Conservation (phyloP, 331 rosid species). For the Ulmus americana region DNA sequence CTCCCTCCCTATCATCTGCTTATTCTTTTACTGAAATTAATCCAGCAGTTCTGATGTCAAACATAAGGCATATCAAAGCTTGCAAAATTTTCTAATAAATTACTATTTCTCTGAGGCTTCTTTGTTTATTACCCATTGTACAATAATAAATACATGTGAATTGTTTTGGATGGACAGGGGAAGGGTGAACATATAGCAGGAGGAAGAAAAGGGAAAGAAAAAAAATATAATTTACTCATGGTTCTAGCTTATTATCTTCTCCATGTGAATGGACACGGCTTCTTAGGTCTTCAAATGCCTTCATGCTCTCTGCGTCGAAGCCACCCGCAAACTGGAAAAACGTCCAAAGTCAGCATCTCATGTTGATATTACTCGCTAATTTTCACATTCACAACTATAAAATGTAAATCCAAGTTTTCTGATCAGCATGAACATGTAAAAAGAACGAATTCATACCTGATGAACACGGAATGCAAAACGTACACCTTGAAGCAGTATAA, state of each 20-base stretch:
- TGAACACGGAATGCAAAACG: constrained; percentile 91
- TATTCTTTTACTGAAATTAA: too few species aligned
- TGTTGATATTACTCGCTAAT: not conserved
- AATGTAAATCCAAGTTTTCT: not conserved
- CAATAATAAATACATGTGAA: constrained; percentile 20
- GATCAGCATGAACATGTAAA: not conserved
- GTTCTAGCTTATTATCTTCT: constrained; percentile 45
- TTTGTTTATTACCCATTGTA: constrained; percentile 20
- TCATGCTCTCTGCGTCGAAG: constrained; percentile 89
- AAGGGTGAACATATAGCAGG: constrained; percentile 6
- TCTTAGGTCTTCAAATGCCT: constrained; percentile 83
- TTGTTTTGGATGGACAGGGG: constrained; percentile 35
- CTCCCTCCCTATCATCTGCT: too few species aligned
- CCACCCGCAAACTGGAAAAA: constrained; percentile 88
- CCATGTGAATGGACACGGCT: constrained; percentile 44
- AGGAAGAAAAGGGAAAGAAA: not conserved
- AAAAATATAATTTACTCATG: constrained; percentile 17
- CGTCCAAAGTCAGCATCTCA: constrained; percentile 18
- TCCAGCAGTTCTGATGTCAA: too few species aligned
- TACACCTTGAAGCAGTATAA: constrained; percentile 77
- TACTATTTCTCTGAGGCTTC: constrained; percentile 4
- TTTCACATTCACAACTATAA: not conserved
- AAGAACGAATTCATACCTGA: constrained; percentile 51
- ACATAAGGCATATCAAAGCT: too few species aligned
- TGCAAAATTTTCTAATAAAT: not conserved